These are phyloP conservation scores for Clitopilus passeckerianus DNA, from an alignment of 768 basidiomycete genomes.

Conservation along the genomic window DNA sequence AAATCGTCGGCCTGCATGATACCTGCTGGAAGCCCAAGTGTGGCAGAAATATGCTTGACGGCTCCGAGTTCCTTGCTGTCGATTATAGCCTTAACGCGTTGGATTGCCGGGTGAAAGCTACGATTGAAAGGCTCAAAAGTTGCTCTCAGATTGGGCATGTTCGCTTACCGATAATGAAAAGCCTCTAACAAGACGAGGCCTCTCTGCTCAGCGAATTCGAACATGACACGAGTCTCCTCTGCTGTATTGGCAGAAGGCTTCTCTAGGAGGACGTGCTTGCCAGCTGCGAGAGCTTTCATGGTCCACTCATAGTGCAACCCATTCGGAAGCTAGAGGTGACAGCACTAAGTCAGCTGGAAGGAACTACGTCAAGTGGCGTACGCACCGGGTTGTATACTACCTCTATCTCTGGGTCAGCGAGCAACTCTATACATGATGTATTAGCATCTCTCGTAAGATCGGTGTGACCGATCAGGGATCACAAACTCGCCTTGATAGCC, in stretches of 20 bases:
- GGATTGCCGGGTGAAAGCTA: slow-evolving; percentile 64
- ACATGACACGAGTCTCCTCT: slow-evolving; percentile 51
- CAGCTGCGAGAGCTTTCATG: slow-evolving; percentile 56
- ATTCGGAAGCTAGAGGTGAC: slow-evolving; percentile 42
- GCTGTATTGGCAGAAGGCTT: slow-evolving; percentile 53
- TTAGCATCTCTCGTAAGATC: neutral
- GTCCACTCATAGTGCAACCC: slow-evolving; percentile 67
- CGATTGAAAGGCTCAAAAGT: too few relatives aligned
- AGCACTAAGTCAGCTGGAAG: too few relatives aligned
- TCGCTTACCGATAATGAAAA: slow-evolving; percentile 44
- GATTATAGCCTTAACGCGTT: slow-evolving; percentile 50
- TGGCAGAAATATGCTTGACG: slow-evolving; percentile 37
- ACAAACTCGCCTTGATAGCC: slow-evolving; percentile 44
- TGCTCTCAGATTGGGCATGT: too few relatives aligned
- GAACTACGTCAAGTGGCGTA: neutral
- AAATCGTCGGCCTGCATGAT: slow-evolving; percentile 35
- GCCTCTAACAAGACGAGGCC: slow-evolving; percentile 57
- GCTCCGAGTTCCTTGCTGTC: slow-evolving; percentile 51
- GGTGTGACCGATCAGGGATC: neutral
- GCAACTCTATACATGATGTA: slow-evolving; percentile 26
- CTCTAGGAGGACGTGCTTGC: slow-evolving; percentile 66
- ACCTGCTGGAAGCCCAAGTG: slow-evolving; percentile 31
- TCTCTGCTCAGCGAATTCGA: slow-evolving; percentile 41
- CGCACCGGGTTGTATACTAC: slow-evolving; percentile 43
- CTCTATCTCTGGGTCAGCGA: slow-evolving; percentile 46